A percentile compares a stretch with the other conserved stretches of the same genome.
phyloP scores from a whole-genome alignment of 805 yeast species.

The Wickerhamiella musiphila region DNA sequence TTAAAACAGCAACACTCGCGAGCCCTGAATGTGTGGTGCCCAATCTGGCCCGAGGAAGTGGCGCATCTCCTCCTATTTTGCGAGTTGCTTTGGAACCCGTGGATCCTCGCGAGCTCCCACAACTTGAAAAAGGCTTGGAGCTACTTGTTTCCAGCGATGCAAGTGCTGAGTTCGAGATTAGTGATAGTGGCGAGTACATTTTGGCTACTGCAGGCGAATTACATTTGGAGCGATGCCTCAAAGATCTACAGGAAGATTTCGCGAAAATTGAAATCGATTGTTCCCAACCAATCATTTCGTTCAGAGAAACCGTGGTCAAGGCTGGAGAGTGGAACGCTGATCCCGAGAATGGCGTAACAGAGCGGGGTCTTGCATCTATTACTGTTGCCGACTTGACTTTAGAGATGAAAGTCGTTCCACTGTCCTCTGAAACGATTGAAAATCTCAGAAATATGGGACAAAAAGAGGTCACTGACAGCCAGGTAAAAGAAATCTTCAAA shows the following conservation, averaged over 20 bases:
- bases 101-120: constrained; percentile 52
- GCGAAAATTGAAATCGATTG: constrained; percentile 76
- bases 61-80: constrained; percentile 76
- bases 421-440: constrained; percentile 21
- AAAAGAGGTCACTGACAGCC: constrained; percentile 14
- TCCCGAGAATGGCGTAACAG: constrained; percentile 8
- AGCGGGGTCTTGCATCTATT: constrained; percentile 23
- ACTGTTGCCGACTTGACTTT: constrained; percentile 34
- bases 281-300: constrained; percentile 90
- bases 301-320: constrained; percentile 59
- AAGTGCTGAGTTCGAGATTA: constrained; percentile 71
- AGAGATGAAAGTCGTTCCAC: constrained; percentile 31
- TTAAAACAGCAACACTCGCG: constrained; percentile 75
- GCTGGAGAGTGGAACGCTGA: constrained; percentile 28
- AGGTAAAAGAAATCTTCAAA: not conserved
- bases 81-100: constrained; percentile 92
- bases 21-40: constrained; percentile 41
- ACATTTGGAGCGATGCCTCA: constrained; percentile 85
- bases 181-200: constrained; percentile 85
- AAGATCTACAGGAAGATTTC: constrained; percentile 77
- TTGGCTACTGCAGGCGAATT: constrained; percentile 92
- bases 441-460: no score
- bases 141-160: constrained; percentile 82
- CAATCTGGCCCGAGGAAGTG: constrained; percentile 60
- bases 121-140: constrained; percentile 60